These are phyloP conservation scores for Penicillium steckii DNA, from an alignment of 495 filamentous ascomycete species.

Conservation along the genomic window DNA sequence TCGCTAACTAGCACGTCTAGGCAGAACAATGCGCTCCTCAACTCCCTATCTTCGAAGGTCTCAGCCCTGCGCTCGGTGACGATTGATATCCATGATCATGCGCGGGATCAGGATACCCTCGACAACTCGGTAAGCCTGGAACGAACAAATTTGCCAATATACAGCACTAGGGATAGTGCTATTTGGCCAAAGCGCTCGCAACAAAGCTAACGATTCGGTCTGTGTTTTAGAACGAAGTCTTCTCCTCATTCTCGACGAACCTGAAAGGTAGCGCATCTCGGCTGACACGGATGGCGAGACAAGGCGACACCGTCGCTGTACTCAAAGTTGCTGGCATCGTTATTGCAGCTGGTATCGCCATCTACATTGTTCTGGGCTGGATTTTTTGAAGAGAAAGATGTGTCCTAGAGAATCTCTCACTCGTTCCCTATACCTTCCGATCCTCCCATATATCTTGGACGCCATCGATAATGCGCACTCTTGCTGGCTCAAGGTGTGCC, in stretches of 20 bases:
- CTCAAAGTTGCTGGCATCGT: constrained; percentile 86
- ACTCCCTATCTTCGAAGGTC: constrained; percentile 86
- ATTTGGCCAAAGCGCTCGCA: not conserved
- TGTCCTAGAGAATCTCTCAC: not conserved
- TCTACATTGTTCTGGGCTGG: constrained; percentile 71
- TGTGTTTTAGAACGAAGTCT: constrained; percentile 58
- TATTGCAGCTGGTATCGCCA: constrained; percentile 64
- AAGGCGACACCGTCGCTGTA: constrained; percentile 86
- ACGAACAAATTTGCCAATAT: not conserved
- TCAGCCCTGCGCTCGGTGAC: constrained; percentile 92
- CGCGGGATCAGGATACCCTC: constrained; percentile 79
- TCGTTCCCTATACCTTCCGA: not conserved
- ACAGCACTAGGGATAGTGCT: not conserved
- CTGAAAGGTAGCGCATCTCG: constrained; percentile 84
- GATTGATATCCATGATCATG: constrained; percentile 97
- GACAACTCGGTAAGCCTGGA: constrained; percentile 69
- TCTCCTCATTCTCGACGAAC: constrained; percentile 54
- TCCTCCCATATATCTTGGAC: not conserved
- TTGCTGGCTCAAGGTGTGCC: constrained; percentile 24
- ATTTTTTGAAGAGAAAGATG: constrained; percentile 54
- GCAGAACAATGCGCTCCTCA: constrained; percentile 95
- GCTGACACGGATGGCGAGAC: constrained; percentile 87
- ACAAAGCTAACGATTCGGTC: not conserved
- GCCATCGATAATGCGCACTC: constrained; percentile 3
- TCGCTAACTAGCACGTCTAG: constrained; percentile 31